Evolutionary conservation across 805 yeast genomes (phyloP).

Genomic region (Candida gorgasii): DNA sequence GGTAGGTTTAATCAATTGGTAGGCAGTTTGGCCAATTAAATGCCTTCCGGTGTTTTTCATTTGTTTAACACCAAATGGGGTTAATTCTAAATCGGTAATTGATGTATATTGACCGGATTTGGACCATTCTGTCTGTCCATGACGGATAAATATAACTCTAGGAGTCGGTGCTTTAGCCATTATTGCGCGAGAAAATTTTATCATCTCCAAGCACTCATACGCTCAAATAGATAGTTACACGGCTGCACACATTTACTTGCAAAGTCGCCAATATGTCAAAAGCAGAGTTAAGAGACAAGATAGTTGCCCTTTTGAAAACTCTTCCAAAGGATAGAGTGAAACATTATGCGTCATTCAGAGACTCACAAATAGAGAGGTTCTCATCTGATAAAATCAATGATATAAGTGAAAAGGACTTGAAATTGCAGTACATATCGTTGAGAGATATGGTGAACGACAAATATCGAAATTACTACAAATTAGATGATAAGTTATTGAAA

Average conservation of each 20-base stretch:
- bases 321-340: conserved; percentile 70
- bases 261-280: conserved; percentile 35
- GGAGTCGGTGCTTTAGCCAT: conserved; percentile 47
- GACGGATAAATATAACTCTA: conserved; percentile 72
- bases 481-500: conserved; percentile 62
- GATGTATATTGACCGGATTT: conserved; percentile 92
- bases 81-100: conserved; percentile 75
- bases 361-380: conserved; percentile 52
- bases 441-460: conserved; percentile 59
- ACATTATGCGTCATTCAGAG: conserved; percentile 71
- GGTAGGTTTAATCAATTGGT: conserved; percentile 60
- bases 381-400: conserved; percentile 35
- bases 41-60: conserved; percentile 72
- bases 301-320: conserved; percentile 57
- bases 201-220: background rate
- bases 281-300: conserved; percentile 53
- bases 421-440: conserved; percentile 61
- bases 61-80: conserved; percentile 74
- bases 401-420: conserved; percentile 50
- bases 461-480: conserved; percentile 61
- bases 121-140: conserved; percentile 96
- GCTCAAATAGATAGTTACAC: background rate
- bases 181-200: background rate
- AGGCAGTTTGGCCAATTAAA: conserved; percentile 57
- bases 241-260: background rate